Evolutionary conservation across 2,329 filamentous ascomycete species (phyloP).

Genomic region (Diplodia intermedia): DNA sequence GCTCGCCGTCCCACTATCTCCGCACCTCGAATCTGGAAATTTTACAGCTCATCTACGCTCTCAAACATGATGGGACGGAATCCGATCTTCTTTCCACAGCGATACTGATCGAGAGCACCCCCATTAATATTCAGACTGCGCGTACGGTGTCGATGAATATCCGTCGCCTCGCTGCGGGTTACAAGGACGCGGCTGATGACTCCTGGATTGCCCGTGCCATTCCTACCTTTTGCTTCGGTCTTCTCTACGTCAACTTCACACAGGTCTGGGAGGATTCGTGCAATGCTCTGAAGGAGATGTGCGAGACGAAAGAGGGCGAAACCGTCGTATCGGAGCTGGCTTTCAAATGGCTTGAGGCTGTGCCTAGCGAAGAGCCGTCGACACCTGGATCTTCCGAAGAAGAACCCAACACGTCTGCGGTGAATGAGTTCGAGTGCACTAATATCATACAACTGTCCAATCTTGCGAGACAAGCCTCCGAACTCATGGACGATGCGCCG

Average conservation of each 20-base stretch:
- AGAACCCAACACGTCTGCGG: background rate
- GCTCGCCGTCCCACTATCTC: conserved; percentile 75
- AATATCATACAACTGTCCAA: conserved; percentile 67
- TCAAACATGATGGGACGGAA: conserved; percentile 56
- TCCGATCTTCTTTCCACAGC: conserved; percentile 67
- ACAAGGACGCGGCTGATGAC: conserved; percentile 64
- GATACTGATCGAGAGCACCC: conserved; percentile 79
- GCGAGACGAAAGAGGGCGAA: conserved; percentile 74
- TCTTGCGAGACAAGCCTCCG: conserved; percentile 53
- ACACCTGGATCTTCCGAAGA: background rate
- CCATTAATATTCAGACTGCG: conserved; percentile 76
- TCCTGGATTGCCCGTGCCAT: conserved; percentile 75
- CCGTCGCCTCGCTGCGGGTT: conserved; percentile 74
- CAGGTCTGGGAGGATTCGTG: conserved; percentile 88
- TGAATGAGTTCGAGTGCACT: conserved; percentile 84
- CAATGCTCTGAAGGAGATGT: conserved; percentile 76
- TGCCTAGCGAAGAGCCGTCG: conserved; percentile 34
- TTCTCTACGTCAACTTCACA: conserved; percentile 83
- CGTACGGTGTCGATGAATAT: conserved; percentile 84
- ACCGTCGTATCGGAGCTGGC: conserved; percentile 73
- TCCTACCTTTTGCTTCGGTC: conserved; percentile 84
- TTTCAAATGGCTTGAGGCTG: conserved; percentile 73
- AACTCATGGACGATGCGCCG: conserved; percentile 12
- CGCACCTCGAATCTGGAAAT: conserved; percentile 76
- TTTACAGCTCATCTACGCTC: conserved; percentile 65